Evolutionary conservation across 2,329 filamentous ascomycete genomes (phyloP).

Genomic region (Pestalotiopsis fici): DNA sequence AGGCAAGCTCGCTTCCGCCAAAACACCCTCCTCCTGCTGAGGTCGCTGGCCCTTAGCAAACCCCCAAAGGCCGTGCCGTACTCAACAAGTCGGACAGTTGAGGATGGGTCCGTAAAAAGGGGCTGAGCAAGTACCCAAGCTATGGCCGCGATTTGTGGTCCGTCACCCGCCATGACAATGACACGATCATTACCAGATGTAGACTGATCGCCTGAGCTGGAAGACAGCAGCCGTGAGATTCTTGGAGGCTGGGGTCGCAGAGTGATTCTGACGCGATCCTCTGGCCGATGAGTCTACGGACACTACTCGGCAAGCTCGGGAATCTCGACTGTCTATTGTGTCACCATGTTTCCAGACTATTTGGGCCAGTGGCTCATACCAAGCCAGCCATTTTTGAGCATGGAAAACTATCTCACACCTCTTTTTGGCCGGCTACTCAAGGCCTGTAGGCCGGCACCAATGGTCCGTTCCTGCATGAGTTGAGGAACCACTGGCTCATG

Average conservation of each 20-base stretch:
- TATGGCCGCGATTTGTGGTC: not conserved
- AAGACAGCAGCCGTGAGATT: not conserved
- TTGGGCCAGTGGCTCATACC: not conserved
- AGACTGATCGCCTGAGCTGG: not conserved
- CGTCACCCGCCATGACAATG: not conserved
- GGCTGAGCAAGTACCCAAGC: not conserved
- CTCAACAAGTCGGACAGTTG: not conserved
- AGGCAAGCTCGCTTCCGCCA: not conserved
- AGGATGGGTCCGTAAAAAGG: not conserved
- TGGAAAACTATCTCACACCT: not conserved
- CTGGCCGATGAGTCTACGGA: not conserved
- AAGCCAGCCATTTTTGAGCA: constrained; percentile 3
- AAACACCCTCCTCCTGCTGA: not conserved
- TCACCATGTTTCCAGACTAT: not conserved
- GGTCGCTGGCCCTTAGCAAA: not conserved
- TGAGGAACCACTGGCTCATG: not conserved
- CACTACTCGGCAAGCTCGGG: not conserved
- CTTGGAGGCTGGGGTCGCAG: not conserved
- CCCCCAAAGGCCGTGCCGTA: not conserved
- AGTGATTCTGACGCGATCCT: not conserved
- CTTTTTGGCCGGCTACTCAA: not conserved
- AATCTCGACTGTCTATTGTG: not conserved
- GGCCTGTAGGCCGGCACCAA: not conserved
- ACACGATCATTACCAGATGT: not conserved
- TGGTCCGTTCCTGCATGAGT: constrained; percentile 5